phyloP scores from a whole-genome alignment of 2,329 filamentous ascomycete genomes.

The Pyricularia pennisetigena region DNA sequence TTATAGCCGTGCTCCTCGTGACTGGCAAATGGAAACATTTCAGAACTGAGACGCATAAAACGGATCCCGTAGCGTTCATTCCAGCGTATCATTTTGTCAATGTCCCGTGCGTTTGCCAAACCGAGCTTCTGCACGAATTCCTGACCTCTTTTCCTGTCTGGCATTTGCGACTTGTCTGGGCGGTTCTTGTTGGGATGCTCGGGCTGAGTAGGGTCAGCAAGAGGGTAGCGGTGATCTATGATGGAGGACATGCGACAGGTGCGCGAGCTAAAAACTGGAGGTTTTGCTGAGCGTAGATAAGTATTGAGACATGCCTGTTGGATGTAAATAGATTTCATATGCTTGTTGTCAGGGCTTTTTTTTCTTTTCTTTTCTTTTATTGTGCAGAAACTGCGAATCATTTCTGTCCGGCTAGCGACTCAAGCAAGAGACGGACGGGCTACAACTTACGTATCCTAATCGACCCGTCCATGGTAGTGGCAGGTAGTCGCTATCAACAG shows the following conservation, averaged over 20 bases:
- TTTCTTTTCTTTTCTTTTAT: too few species aligned
- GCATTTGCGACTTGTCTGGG: slow-evolving; percentile 62
- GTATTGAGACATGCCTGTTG: slow-evolving; percentile 77
- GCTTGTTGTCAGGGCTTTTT: neutral
- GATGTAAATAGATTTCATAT: slow-evolving; percentile 7
- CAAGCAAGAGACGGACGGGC: neutral
- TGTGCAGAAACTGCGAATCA: too few species aligned
- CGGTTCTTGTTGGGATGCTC: slow-evolving; percentile 80
- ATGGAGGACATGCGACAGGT: slow-evolving; percentile 90
- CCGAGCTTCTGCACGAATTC: slow-evolving; percentile 69
- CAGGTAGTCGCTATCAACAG: slow-evolving; percentile 73
- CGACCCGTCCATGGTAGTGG: slow-evolving; percentile 87
- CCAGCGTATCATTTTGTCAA: slow-evolving; percentile 81
- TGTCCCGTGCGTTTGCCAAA: slow-evolving; percentile 71
- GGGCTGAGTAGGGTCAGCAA: slow-evolving; percentile 64
- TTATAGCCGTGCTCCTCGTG: slow-evolving; percentile 82
- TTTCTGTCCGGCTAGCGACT: neutral
- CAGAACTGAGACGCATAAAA: slow-evolving; percentile 85
- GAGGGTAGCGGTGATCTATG: slow-evolving; percentile 75
- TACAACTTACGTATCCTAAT: slow-evolving; percentile 65
- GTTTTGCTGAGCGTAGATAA: slow-evolving; percentile 71
- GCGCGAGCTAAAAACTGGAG: slow-evolving; percentile 80
- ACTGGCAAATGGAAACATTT: slow-evolving; percentile 96
- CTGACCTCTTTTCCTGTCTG: slow-evolving; percentile 57
- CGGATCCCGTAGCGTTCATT: slow-evolving; percentile 87